Percentiles rank a stretch among this genome's conserved stretches.
These are phyloP conservation scores for Mycena rebaudengoi DNA, from an alignment of 768 basidiomycete genomes.

Conservation along the genomic window DNA sequence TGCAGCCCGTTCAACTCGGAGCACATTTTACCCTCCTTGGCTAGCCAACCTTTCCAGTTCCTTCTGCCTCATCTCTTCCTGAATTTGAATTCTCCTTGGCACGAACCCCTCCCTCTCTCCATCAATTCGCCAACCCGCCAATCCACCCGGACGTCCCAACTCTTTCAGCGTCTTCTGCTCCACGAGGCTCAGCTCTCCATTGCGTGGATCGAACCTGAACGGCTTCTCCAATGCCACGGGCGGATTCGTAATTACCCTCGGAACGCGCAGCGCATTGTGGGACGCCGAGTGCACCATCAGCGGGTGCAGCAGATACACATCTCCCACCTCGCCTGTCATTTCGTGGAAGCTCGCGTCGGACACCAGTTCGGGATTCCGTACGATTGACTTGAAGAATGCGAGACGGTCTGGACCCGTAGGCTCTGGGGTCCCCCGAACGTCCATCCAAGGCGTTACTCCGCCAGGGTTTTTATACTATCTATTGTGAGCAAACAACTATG, in stretches of 20 bases:
- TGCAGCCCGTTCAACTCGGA: too few species aligned
- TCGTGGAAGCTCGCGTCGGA: slow-evolving; percentile 56
- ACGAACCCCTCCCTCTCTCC: slow-evolving; percentile 57
- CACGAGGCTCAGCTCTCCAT: slow-evolving; percentile 61
- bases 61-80: slow-evolving; percentile 59
- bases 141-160: slow-evolving; percentile 50
- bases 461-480: slow-evolving; percentile 17
- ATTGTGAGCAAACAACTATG: background rate
- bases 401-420: slow-evolving; percentile 9
- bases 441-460: slow-evolving; percentile 29
- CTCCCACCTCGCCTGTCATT: slow-evolving; percentile 68
- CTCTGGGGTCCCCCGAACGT: slow-evolving; percentile 20
- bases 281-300: slow-evolving; percentile 73
- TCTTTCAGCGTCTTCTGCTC: slow-evolving; percentile 66
- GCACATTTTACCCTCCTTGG: too few species aligned
- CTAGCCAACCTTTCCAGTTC: slow-evolving; percentile 51
- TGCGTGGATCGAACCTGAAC: slow-evolving; percentile 58
- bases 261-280: slow-evolving; percentile 63
- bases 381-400: slow-evolving; percentile 44
- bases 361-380: slow-evolving; percentile 41
- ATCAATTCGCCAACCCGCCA: slow-evolving; percentile 54
- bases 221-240: slow-evolving; percentile 63
- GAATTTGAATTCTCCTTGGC: slow-evolving; percentile 52
- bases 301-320: slow-evolving; percentile 70
- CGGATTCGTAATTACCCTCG: slow-evolving; percentile 72